Base-by-base conservation (phyloP, 208 protist genomes). In the Histomonas meleagridis region DNA sequence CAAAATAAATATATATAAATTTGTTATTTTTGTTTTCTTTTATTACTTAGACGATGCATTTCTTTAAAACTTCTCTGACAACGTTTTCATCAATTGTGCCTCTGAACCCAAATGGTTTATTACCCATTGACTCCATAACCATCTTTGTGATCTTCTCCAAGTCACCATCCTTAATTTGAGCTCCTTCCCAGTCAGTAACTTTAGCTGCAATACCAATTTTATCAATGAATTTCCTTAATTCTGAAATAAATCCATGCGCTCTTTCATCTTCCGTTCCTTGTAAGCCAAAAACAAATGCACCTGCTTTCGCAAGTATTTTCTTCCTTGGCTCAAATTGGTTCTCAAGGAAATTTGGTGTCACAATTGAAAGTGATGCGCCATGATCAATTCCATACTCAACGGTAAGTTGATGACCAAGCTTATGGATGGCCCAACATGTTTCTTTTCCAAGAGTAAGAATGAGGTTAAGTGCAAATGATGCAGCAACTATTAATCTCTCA, bases 371-470 rank as follows among this genome's bases (percentile, higher is more conserved):
- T 51, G 76, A 40, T 32, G 76, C 76, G 16, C 76, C 76, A n/a
- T 86, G 76, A 55, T 86, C 76, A 28, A 86, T 86, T 23, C 76
- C 76, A 46, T 86, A 86, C 10, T 86, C 18, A 9, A 28, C 76
- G 23, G 76, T 55, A 28, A 86, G 46, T 48, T 21, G 40, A 46
- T 86, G 46, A 4, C 46, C 76, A 49, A 86, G 51, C 1, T n/a
- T 51, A n/a, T 86, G 76, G 32, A 86, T 86, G 3, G 0, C 40
- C 2, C 4, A 38, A 28, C 46, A 86, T 16, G 2, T 18, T 16
- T 55, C 40, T 26, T 55, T 51, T 46, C 46, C 46, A 46, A 86
- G 76, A 55, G 40, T 86, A 46, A 86, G 18, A 32, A 49, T 38
- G 14, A 1, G 1, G 26, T 86, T 86, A 2, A 86, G 38, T 26